Conservation (phyloP, 225 moss, liverwort and hornwort genomes). For the Polytrichum commune region DNA sequence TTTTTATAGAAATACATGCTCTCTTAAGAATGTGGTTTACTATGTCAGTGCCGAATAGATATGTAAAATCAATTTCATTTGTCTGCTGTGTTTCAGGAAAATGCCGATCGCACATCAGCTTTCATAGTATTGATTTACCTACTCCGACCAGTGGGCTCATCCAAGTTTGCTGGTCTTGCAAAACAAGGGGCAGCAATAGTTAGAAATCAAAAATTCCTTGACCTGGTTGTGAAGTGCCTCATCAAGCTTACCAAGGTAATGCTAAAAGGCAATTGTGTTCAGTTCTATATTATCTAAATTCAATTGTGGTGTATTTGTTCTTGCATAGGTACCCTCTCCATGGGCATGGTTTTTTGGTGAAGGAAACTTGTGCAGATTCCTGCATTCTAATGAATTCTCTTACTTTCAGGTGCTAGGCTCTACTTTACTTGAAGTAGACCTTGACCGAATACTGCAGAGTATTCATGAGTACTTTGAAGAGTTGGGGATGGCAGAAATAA, state of each 20-base stretch:
- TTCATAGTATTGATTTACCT: conserved; percentile 94
- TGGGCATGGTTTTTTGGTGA: too few relatives aligned
- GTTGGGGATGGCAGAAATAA: conserved; percentile 93
- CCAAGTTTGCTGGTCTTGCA: conserved; percentile 44
- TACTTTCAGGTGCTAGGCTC: conserved; percentile 77
- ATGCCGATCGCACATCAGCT: conserved; percentile 94
- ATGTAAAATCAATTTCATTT: too few relatives aligned
- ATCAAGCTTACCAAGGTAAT: conserved; percentile 92
- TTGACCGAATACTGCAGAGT: conserved; percentile 90
- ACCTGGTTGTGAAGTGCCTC: conserved; percentile 97
- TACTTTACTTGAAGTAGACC: conserved; percentile 90
- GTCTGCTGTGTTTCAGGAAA: conserved; percentile 37
- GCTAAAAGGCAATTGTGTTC: neutral
- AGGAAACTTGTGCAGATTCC: too few relatives aligned
- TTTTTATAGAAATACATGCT: too few relatives aligned
- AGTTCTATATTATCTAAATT: too few relatives aligned
- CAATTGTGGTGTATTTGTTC: too few relatives aligned
- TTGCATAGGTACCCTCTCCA: too few relatives aligned
- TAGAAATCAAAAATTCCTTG: conserved; percentile 84
- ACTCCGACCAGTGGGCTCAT: conserved; percentile 61
- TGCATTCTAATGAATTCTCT: conserved; percentile 3
- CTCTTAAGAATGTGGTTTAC: too few relatives aligned
- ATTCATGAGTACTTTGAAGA: conserved; percentile 96
- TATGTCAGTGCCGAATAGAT: too few relatives aligned
- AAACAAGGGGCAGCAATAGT: conserved; percentile 42